Evolutionary conservation across 2,329 filamentous ascomycete genomes (phyloP).

Genomic region (Trichophyton simii): DNA sequence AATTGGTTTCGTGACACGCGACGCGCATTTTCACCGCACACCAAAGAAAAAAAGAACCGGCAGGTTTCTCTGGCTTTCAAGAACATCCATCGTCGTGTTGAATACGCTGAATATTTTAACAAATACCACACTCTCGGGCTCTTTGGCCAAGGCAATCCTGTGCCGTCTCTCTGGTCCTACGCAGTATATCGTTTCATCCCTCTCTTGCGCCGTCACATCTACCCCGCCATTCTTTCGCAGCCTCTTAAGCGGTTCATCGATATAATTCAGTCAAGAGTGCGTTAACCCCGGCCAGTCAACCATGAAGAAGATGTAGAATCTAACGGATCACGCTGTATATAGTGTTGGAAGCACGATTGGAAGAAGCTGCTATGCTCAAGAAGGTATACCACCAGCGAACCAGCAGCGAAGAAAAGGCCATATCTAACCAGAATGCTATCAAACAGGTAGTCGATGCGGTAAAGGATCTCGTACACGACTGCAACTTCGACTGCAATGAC

Average conservation of each 20-base stretch:
- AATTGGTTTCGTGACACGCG: conserved; percentile 2
- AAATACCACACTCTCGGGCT: background rate
- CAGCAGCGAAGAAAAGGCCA: background rate
- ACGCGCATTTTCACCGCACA: background rate
- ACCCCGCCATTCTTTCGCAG: background rate
- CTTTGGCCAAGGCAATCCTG: background rate
- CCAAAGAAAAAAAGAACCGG: background rate
- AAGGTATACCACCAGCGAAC: conserved; percentile 47
- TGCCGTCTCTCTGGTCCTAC: background rate
- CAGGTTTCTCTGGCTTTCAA: background rate
- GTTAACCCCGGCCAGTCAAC: background rate
- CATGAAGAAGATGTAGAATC: background rate
- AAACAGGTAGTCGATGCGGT: conserved; percentile 88
- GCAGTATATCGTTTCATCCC: background rate
- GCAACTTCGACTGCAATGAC: conserved; percentile 99
- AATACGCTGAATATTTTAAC: background rate
- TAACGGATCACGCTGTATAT: conserved; percentile 5
- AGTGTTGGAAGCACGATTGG: conserved; percentile 95
- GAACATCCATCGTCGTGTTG: background rate
- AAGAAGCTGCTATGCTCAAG: conserved; percentile 88
- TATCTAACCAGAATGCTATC: conserved; percentile 8
- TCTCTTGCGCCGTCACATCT: background rate
- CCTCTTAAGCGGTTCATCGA: background rate
- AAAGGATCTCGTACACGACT: conserved; percentile 98
- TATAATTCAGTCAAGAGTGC: background rate